Conservation (phyloP, 164 flowering plant genomes). For the Berberis thunbergii region DNA sequence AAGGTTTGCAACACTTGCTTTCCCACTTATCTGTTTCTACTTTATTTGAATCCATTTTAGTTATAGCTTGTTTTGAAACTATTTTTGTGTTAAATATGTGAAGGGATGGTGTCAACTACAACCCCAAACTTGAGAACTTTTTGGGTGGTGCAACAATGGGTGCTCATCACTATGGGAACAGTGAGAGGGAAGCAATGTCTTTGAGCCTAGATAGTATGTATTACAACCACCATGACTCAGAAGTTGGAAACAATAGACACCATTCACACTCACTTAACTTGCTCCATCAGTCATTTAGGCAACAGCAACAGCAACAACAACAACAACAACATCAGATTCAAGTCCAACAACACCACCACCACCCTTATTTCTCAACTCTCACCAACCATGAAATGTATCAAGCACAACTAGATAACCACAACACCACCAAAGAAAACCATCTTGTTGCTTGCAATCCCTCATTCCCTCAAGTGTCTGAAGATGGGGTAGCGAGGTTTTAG, state of each 20-base stretch:
- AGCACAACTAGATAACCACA: conserved; percentile 13
- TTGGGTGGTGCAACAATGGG: conserved; percentile 63
- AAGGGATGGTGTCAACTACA: conserved; percentile 52
- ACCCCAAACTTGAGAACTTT: conserved; percentile 78
- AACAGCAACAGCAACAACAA: conserved; percentile 13
- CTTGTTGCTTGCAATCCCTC: conserved; percentile 23
- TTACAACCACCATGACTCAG: conserved; percentile 42
- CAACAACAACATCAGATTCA: conserved; percentile 14
- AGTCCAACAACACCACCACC: conserved; percentile 19
- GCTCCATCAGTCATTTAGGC: conserved; percentile 28
- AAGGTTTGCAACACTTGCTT: conserved; percentile 27
- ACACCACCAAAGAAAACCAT: conserved; percentile 21
- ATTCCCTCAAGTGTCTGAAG: conserved; percentile 26
- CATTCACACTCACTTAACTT: conserved; percentile 7
- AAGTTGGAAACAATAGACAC: conserved; percentile 25
- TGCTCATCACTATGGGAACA: conserved; percentile 28
- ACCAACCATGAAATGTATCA: conserved; percentile 32
- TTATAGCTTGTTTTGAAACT: neutral
- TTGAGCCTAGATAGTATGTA: conserved; percentile 71
- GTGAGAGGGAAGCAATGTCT: conserved; percentile 48
- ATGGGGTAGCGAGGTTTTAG: conserved; percentile 28
- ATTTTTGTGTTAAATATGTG: neutral
- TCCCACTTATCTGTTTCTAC: neutral
- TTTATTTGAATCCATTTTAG: neutral
- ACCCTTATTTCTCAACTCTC: conserved; percentile 25